Evolutionary conservation across 208 protist species (phyloP).

Genomic region (Acanthamoeba healyi): DNA sequence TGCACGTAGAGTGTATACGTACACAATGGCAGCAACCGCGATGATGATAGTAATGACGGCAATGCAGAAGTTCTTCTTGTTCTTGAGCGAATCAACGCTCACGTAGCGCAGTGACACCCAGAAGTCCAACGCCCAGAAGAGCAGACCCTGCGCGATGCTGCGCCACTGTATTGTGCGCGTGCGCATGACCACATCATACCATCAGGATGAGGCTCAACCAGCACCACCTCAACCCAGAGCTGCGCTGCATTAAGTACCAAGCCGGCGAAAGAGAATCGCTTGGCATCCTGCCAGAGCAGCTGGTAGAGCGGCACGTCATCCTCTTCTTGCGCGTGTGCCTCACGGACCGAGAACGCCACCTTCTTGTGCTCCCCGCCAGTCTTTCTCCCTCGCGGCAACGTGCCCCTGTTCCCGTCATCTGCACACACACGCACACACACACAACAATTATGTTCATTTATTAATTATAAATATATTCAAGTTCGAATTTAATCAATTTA

Average conservation of each 20-base stretch:
- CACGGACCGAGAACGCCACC: slow-evolving; percentile 17
- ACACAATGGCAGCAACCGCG: slow-evolving; percentile 48
- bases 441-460: neutral
- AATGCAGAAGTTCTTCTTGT: slow-evolving; percentile 69
- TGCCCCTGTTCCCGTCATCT: slow-evolving; percentile 4
- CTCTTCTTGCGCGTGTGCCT: neutral
- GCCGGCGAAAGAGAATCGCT: slow-evolving; percentile 19
- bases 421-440: neutral
- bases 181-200: too few relatives aligned
- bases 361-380: neutral
- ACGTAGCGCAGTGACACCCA: slow-evolving; percentile 74
- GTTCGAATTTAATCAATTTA: too few relatives aligned
- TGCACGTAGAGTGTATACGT: neutral
- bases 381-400: neutral
- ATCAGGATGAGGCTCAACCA: neutral
- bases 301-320: neutral
- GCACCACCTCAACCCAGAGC: too few relatives aligned
- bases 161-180: slow-evolving; percentile 1
- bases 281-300: neutral
- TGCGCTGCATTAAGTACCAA: slow-evolving; percentile 1
- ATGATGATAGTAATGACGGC: slow-evolving; percentile 65
- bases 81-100: slow-evolving; percentile 41
- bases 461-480: neutral
- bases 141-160: neutral
- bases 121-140: slow-evolving; percentile 48